These are phyloP conservation scores for Pyrenopolyporus hunteri DNA, from an alignment of 495 filamentous ascomycete species.

Conservation along the genomic window DNA sequence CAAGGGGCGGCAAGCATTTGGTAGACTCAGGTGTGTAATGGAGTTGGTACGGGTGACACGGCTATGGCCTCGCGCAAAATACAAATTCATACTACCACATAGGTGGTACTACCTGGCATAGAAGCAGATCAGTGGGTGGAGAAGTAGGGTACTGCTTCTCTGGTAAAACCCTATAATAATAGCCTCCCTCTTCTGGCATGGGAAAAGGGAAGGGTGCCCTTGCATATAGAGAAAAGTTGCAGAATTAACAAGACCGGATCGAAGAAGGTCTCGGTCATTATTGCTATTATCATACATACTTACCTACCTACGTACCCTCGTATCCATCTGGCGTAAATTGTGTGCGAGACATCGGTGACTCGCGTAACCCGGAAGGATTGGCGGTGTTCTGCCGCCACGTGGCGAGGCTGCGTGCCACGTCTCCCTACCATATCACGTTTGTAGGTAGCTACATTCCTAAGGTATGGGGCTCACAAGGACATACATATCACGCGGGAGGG, in stretches of 20 bases:
- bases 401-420: constrained; percentile 25
- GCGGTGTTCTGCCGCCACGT: constrained; percentile 18
- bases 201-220: not conserved
- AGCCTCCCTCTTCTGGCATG: not conserved
- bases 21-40: too few species aligned
- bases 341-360: not conserved
- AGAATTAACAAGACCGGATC: too few species aligned
- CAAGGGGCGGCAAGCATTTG: too few species aligned
- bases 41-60: too few species aligned
- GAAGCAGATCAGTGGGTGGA: too few species aligned
- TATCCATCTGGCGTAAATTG: not conserved
- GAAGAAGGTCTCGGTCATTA: too few species aligned
- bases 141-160: too few species aligned
- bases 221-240: not conserved
- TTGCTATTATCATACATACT: not conserved
- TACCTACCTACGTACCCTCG: not conserved
- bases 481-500: not conserved
- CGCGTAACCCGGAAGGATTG: constrained; percentile 3
- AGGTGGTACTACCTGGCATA: too few species aligned
- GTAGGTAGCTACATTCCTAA: not conserved
- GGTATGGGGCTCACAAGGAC: not conserved
- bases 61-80: too few species aligned
- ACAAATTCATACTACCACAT: too few species aligned
- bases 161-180: too few species aligned
- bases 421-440: not conserved